Percentiles rank a stretch among this genome's conserved stretches.
These are phyloP conservation scores for Aspergillus phoenicis DNA, from an alignment of 2,329 filamentous ascomycete genomes.

Conservation along the genomic window DNA sequence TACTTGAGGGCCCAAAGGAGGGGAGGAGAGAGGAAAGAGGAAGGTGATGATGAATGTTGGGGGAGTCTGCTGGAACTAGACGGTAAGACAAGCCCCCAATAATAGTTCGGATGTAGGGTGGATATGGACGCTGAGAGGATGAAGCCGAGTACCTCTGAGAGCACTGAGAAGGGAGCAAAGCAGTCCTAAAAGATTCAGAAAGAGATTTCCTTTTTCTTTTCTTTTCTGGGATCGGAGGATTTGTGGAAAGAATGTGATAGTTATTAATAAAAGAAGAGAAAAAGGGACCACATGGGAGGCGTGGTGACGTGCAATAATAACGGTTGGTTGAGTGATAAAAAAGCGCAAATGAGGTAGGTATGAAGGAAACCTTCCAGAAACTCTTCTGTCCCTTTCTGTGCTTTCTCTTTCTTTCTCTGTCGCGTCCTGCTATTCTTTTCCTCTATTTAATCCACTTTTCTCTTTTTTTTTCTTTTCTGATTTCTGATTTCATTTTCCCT, in stretches of 20 bases:
- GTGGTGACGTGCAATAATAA: slow-evolving; percentile 22
- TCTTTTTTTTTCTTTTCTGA: slow-evolving; percentile 6
- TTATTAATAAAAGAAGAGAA: slow-evolving; percentile 20
- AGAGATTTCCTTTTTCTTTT: not conserved
- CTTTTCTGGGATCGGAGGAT: slow-evolving; percentile 12
- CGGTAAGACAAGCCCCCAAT: slow-evolving; percentile 21
- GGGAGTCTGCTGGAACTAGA: slow-evolving; percentile 12
- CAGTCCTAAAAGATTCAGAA: slow-evolving; percentile 6
- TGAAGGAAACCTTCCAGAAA: slow-evolving; percentile 17
- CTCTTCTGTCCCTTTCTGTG: slow-evolving; percentile 4
- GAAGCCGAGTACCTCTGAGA: not conserved
- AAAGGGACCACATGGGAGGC: slow-evolving; percentile 24
- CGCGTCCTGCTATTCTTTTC: not conserved
- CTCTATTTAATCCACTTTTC: not conserved
- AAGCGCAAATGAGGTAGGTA: slow-evolving; percentile 5
- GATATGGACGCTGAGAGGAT: slow-evolving; percentile 8
- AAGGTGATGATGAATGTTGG: slow-evolving; percentile 14
- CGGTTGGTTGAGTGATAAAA: slow-evolving; percentile 9
- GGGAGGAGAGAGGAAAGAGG: slow-evolving; percentile 20
- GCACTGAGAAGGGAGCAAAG: too few relatives aligned
- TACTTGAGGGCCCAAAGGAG: slow-evolving; percentile 21
- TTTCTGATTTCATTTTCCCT: slow-evolving; percentile 5
- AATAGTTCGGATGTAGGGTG: slow-evolving; percentile 13
- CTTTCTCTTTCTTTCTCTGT: slow-evolving; percentile 3
- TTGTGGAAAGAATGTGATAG: slow-evolving; percentile 22